A percentile compares a stretch with the other conserved stretches of the same genome.
phyloP scores from a whole-genome alignment of 2,329 filamentous ascomycete genomes.

The Talaromyces sp. region DNA sequence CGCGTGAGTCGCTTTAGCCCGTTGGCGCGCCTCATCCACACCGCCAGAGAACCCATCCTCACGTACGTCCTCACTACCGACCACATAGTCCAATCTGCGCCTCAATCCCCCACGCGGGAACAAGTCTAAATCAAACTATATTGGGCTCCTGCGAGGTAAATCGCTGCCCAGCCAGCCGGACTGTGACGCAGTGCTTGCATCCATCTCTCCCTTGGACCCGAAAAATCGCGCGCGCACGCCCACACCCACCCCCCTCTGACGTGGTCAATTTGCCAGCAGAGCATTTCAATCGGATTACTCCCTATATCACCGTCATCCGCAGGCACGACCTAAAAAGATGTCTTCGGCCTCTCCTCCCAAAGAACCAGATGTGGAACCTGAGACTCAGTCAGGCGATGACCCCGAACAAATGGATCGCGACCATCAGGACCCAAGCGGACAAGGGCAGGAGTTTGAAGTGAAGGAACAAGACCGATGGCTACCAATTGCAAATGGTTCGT shows the following conservation, averaged over 20 bases:
- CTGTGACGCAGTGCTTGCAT: conserved; percentile 29
- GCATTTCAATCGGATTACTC: conserved; percentile 32
- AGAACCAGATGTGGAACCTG: conserved; percentile 83
- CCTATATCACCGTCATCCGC: conserved; percentile 25
- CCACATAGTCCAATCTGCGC: conserved; percentile 28
- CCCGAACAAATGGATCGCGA: conserved; percentile 83
- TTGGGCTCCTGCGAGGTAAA: conserved; percentile 37
- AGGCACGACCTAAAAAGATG: conserved; percentile 66
- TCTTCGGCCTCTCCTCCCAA: conserved; percentile 94
- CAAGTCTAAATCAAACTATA: conserved; percentile 21
- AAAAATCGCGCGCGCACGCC: conserved; percentile 11
- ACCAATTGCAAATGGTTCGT: conserved; percentile 99
- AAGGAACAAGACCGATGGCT: conserved; percentile 99
- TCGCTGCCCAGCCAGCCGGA: conserved; percentile 40
- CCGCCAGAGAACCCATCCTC: conserved; percentile 25
- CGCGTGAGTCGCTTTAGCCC: conserved; percentile 23
- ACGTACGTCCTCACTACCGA: conserved; percentile 14
- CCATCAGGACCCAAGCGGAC: conserved; percentile 67
- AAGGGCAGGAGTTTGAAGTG: conserved; percentile 89
- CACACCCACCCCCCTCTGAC: conserved; percentile 38
- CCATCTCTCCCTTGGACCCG: conserved; percentile 22
- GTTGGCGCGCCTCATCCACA: conserved; percentile 25
- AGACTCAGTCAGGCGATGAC: conserved; percentile 86
- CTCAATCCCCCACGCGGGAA: conserved; percentile 32
- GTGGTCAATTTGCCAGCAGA: conserved; percentile 45